Conservation (phyloP, 352 stramenopile genomes). For the Globisporangium radiosum region DNA sequence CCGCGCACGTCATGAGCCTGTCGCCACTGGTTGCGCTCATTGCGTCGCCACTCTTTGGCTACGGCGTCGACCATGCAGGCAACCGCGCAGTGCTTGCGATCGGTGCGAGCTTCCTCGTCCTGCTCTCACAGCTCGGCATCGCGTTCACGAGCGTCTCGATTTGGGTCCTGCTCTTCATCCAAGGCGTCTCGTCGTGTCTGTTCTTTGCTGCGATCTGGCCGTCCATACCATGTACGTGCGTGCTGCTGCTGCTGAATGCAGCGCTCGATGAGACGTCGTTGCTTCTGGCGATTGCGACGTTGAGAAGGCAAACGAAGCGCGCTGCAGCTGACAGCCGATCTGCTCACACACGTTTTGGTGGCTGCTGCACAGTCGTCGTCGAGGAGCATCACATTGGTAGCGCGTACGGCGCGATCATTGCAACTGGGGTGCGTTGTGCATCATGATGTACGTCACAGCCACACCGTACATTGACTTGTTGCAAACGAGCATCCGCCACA, state of each 20-base stretch:
- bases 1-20: conserved; percentile 61
- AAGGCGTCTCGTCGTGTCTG: conserved; percentile 73
- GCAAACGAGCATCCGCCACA: no score
- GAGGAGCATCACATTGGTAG: conserved; percentile 61
- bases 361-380: conserved; percentile 43
- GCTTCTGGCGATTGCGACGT: not conserved
- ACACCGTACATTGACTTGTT: no score
- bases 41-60: conserved; percentile 68
- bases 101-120: conserved; percentile 36
- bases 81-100: conserved; percentile 48
- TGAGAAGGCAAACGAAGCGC: no score
- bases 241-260: not conserved
- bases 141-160: conserved; percentile 36
- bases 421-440: conserved; percentile 28
- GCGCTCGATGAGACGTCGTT: not conserved
- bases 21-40: conserved; percentile 72
- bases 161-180: conserved; percentile 52
- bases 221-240: conserved; percentile 48
- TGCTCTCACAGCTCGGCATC: conserved; percentile 62
- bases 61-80: conserved; percentile 62
- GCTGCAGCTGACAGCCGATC: no score
- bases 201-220: conserved; percentile 84
- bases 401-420: conserved; percentile 78
- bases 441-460: no score
- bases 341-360: no score